Percentiles rank a stretch among this genome's conserved stretches.
These are phyloP conservation scores for Drechslera avenae DNA, from an alignment of 2,329 filamentous ascomycete genomes.

Conservation along the genomic window DNA sequence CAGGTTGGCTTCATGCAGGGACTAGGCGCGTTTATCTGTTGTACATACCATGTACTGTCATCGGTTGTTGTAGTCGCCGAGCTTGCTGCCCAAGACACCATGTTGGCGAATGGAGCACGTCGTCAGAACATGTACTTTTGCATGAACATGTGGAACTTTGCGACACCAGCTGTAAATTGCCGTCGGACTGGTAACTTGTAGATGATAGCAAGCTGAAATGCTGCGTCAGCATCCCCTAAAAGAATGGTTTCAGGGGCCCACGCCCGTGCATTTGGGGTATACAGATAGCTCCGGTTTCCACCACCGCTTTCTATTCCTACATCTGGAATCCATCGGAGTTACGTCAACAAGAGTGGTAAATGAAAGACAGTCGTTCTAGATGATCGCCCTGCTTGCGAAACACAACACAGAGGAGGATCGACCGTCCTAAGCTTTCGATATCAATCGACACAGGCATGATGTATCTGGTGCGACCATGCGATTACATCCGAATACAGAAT, in stretches of 20 bases:
- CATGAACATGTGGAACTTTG: constrained; percentile 1
- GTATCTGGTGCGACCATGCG: not conserved
- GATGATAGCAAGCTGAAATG: not conserved
- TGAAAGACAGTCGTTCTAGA: not conserved
- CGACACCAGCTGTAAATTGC: constrained; percentile 1
- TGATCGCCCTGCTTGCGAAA: not conserved
- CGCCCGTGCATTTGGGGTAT: not conserved
- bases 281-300: not conserved
- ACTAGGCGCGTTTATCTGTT: not conserved
- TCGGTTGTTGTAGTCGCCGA: not conserved
- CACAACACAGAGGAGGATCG: not conserved
- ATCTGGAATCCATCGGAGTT: not conserved
- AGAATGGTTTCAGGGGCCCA: not conserved
- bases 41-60: not conserved
- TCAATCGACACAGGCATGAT: not conserved
- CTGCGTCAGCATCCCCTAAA: not conserved
- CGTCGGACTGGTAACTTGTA: not conserved
- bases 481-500: not conserved
- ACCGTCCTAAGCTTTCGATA: not conserved
- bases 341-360: not conserved
- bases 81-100: not conserved
- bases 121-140: not conserved
- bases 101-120: not conserved
- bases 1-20: not conserved
- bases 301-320: not conserved